phyloP scores from a whole-genome alignment of 371 early-diverging fungal genomes.

The Lichtheimia corymbifera region DNA sequence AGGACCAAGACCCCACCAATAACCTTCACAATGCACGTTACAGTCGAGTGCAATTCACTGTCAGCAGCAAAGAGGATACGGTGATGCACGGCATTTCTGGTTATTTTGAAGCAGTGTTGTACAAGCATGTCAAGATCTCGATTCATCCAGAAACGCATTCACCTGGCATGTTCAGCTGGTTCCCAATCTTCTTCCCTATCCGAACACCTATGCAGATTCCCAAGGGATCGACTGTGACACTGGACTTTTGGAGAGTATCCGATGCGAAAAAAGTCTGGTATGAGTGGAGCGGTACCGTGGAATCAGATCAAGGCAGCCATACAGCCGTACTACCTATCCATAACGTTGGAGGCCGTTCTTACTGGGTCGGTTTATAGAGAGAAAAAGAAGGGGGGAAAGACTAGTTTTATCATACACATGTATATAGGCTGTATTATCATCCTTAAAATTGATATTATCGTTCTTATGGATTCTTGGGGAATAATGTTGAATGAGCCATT shows the following conservation, averaged over 20 bases:
- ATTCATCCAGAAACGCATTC: constrained; percentile 87
- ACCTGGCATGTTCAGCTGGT: constrained; percentile 95
- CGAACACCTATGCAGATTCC: constrained; percentile 71
- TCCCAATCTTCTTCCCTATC: constrained; percentile 94
- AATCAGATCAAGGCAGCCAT: constrained; percentile 25
- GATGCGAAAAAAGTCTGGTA: constrained; percentile 88
- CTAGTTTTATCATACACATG: background rate
- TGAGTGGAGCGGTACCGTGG: constrained; percentile 78
- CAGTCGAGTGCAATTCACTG: constrained; percentile 53
- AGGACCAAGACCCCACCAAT: constrained; percentile 53
- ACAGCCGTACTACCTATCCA: constrained; percentile 43
- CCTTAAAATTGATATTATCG: too few species aligned
- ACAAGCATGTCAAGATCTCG: constrained; percentile 81
- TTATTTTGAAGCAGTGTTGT: constrained; percentile 90
- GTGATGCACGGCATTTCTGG: constrained; percentile 93
- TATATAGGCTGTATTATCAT: background rate
- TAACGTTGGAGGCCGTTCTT: constrained; percentile 58
- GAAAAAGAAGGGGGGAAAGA: background rate
- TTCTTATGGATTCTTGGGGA: too few species aligned
- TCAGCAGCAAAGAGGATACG: constrained; percentile 42
- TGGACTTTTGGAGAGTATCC: constrained; percentile 87
- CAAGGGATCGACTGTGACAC: constrained; percentile 53
- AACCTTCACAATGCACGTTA: constrained; percentile 77
- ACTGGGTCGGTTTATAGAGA: constrained; percentile 60
- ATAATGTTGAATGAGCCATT: too few species aligned